A percentile compares a stretch with the other conserved stretches of the same genome.
Evolutionary conservation across 2,329 filamentous ascomycete species (phyloP).

Genomic region (Bipolaris bicolor): DNA sequence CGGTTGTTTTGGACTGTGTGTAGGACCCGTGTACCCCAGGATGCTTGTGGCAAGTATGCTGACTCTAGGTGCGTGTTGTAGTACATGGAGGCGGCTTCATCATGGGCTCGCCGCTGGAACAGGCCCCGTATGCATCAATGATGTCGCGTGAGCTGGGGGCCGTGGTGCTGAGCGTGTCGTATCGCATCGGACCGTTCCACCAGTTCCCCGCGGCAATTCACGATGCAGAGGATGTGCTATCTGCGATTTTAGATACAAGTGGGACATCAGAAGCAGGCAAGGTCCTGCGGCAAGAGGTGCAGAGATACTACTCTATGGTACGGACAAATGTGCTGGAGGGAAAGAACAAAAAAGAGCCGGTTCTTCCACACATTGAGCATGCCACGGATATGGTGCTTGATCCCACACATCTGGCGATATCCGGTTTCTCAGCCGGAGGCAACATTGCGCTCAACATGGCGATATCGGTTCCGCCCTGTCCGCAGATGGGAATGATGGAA

Average conservation of each 20-base stretch:
- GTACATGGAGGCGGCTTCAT: constrained; percentile 50
- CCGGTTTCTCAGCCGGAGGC: constrained; percentile 55
- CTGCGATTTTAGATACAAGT: constrained; percentile 50
- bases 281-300: constrained; percentile 44
- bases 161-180: constrained; percentile 56
- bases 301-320: constrained; percentile 42
- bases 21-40: background rate
- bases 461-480: constrained; percentile 43
- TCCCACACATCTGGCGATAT: constrained; percentile 49
- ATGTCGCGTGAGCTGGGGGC: constrained; percentile 52
- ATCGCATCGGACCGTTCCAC: constrained; percentile 56
- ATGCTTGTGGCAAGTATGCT: background rate
- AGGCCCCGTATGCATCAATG: constrained; percentile 56
- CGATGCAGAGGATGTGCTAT: constrained; percentile 56
- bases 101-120: constrained; percentile 52
- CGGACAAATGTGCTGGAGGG: constrained; percentile 25
- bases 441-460: constrained; percentile 56
- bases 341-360: constrained; percentile 25
- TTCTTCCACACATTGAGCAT: constrained; percentile 23
- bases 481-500: constrained; percentile 26
- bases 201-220: constrained; percentile 56
- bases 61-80: constrained; percentile 11
- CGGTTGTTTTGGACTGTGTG: constrained; percentile 50
- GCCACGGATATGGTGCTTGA: constrained; percentile 46
- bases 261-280: constrained; percentile 40